Base-by-base conservation (phyloP, 345 rosid species). In the Citrus hindsii region DNA sequence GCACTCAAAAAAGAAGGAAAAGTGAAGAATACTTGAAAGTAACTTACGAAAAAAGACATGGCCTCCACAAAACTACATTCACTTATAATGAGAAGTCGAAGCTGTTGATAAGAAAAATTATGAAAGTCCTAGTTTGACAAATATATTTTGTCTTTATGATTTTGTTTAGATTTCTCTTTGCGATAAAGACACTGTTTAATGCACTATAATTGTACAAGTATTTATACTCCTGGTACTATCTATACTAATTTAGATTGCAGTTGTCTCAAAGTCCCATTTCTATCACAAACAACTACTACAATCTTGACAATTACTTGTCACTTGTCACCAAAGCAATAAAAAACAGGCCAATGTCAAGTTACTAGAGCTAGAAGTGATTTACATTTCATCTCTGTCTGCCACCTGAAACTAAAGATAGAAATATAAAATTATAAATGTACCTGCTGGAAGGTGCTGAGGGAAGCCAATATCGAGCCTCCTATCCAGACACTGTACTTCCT, bases 401-500 rank as follows among this genome's bases (percentile, higher is more conserved):
- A 33, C 14, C 5, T 0, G 4, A 35, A 38, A 46, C 3, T 40
- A 18, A 18, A 30, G 9, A 22, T 6, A 56, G 40, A 68, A 4
- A 78, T 37, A 35, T 10, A 46, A 13, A 46, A 4, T 73, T 37
- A 35, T 10, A 46, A 46, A 46, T 13, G 18, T 83, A 88, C 93
- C 92, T 90, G 87, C 79, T 90, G 89, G 90, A 92, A 92, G 83
- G 89, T 84, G 86, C 84, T 82, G 77, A 90, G 87, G 61, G 90
- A 87, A 28, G 90, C 90, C 85, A 87, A 81, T 64, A 88, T 88
- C 64, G 91, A 88, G 27, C 91, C 91, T 72, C 91, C 91, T 6
- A 88, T 88, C 91, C 91, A 88, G 81, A 88, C 89, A 83, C 89
- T 88, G 83, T 88, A 88, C 84, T 86, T 88, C 86, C 91, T 84